Evolutionary conservation across 768 basidiomycete species (phyloP), one percentile per base, ranked within the genome.

Genomic region (Leucogyrophana mollusca): DNA sequence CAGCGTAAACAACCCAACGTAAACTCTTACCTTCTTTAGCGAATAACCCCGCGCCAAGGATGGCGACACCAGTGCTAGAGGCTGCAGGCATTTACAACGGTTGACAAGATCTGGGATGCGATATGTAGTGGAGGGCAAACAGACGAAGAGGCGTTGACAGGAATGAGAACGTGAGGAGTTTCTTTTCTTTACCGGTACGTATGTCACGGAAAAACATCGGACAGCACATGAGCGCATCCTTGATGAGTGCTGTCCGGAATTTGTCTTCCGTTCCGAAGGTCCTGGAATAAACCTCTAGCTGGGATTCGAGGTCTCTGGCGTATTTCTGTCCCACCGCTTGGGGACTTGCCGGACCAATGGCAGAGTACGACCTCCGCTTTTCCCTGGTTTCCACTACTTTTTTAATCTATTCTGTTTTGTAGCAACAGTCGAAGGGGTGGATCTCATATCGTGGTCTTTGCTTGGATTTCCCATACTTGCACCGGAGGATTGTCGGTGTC

Each of bases 1-100:
- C 40, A 27, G 34, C 34, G 17, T 39, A 52, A 42, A 33, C 17
- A 21, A 18, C n/a, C n/a, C n/a, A n/a, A n/a, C n/a, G n/a, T n/a
- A 36, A 21, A 30, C 18, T 33, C 18, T 38, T 56, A 85, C 87
- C 86, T 73, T 85, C 80, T 55, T 73, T 82, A 43, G 84, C 85
- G 54, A 90, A 90, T 47, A 91, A 75, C 17, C 91, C 90, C 40
- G 87, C 82, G 50, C 90, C 90, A 36, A 93, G 78, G 56, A 94
- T 78, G 20, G 90, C 91, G 46, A 88, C 68, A 22, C 83, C 82
- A 43, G 68, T 51, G n/a, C 41, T 62, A 27, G 32, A n/a, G 48
- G 64, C 50, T 40, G 56, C 61, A 33, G 74, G 64, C 75, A 77
- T 78, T 53, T 52, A 20, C 22, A 8, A 13, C 39, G 33, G 25